Percentiles rank a stretch among this genome's conserved stretches.
These are phyloP conservation scores for Inga laurina DNA, from an alignment of 306 rosid genomes.

Conservation along the genomic window DNA sequence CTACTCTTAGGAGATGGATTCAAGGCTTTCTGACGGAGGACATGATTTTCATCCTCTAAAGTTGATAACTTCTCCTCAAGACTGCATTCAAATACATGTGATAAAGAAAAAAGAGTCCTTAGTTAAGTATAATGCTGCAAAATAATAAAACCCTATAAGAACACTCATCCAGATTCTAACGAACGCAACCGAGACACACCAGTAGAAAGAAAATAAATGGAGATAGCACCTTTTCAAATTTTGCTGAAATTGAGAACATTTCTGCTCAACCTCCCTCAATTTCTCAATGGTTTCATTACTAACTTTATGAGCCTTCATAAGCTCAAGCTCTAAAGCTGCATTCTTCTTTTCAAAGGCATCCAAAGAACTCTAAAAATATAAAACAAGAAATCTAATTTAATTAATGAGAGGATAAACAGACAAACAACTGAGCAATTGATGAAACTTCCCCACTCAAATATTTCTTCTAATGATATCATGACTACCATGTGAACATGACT, in stretches of 20 bases:
- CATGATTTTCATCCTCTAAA: constrained; percentile 82
- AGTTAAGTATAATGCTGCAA: not conserved
- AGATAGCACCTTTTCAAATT: constrained; percentile 64
- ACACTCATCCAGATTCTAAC: constrained; percentile 16
- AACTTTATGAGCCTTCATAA: constrained; percentile 57
- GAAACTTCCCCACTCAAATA: not conserved
- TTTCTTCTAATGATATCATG: constrained; percentile 2
- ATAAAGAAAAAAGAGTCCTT: not conserved
- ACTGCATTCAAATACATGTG: constrained; percentile 43
- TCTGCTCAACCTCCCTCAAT: constrained; percentile 65
- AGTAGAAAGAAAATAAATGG: constrained; percentile 2
- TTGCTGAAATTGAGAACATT: constrained; percentile 71
- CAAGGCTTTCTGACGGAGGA: constrained; percentile 80
- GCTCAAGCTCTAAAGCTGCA: constrained; percentile 55
- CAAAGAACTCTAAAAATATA: constrained; percentile 58
- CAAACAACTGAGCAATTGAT: constrained; percentile 7
- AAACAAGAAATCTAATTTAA: constrained; percentile 28
- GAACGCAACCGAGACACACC: constrained; percentile 12
- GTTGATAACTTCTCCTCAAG: constrained; percentile 71
- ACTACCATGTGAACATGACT: constrained; percentile 8
- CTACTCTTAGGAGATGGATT: constrained; percentile 69
- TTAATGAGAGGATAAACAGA: constrained; percentile 19
- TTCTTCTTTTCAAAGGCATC: constrained; percentile 73
- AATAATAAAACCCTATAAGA: constrained; percentile 11
- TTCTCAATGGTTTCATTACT: constrained; percentile 53